A percentile compares a stretch with the other conserved stretches of the same genome.
Evolutionary conservation across 2,329 filamentous ascomycete species (phyloP).

Genomic region (Onygenales sp.): DNA sequence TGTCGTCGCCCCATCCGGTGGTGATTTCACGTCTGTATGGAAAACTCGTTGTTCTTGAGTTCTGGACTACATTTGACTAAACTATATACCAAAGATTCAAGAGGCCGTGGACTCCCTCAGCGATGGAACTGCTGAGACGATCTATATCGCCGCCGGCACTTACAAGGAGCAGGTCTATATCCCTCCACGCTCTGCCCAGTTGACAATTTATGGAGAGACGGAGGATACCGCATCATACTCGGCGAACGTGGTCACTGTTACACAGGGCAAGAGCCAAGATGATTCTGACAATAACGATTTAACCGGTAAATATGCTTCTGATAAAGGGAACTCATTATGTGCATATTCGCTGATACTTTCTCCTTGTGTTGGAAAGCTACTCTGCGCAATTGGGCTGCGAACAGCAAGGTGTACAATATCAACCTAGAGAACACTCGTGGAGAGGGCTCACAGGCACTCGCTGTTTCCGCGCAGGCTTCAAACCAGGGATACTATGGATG

Average conservation of each 20-base stretch:
- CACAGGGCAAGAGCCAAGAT: conserved; percentile 9
- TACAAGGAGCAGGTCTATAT: conserved; percentile 52
- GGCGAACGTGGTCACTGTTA: conserved; percentile 49
- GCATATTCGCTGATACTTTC: too few relatives aligned
- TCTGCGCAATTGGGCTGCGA: neutral
- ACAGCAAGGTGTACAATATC: conserved; percentile 12
- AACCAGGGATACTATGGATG: conserved; percentile 51
- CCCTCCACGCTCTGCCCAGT: conserved; percentile 32
- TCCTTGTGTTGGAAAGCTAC: too few relatives aligned
- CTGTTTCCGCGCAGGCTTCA: conserved; percentile 41
- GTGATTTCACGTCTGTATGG: neutral
- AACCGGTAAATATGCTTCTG: neutral
- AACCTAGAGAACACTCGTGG: conserved; percentile 14
- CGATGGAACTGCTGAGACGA: conserved; percentile 44
- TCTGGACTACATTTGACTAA: neutral
- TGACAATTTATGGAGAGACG: conserved; percentile 51
- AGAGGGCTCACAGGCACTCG: conserved; percentile 27
- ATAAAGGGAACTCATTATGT: neutral
- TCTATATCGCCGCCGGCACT: conserved; percentile 52
- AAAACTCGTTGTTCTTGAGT: neutral
- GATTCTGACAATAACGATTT: neutral
- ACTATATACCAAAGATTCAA: conserved; percentile 36
- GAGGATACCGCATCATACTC: conserved; percentile 41
- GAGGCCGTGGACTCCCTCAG: conserved; percentile 46
- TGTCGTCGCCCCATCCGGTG: neutral